Base-by-base conservation (phyloP, 805 yeast species). In the Starmerella khaoyaiensis region DNA sequence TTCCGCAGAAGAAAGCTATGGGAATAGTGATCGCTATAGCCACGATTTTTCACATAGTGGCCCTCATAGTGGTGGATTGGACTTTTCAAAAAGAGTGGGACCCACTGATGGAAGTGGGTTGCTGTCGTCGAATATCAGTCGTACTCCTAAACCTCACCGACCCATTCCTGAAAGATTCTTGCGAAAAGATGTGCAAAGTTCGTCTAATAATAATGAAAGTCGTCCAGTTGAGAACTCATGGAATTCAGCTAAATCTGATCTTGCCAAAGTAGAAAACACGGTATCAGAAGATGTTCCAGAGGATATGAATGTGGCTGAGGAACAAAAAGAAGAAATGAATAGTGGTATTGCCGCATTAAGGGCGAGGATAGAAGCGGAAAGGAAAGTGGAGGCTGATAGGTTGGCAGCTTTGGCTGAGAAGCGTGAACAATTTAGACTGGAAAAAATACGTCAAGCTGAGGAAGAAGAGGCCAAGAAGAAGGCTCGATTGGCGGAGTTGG, bases 251-350 rank as follows among this genome's bases (percentile, higher is more conserved):
- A n/a, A 11, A 11, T 23, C 26, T 11, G 26, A 11, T 23, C 12
- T 11, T 23, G 26, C 26, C 11, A n/a, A n/a, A n/a, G n/a, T n/a
- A n/a, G n/a, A n/a, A n/a, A n/a, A n/a, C n/a, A n/a, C n/a, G n/a
- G n/a, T n/a, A n/a, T n/a, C n/a, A n/a, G n/a, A 16, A 6, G 6
- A 10, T 15, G 29, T 8, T 18, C 29, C 18, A 7, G 31, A 16
- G 22, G 25, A 14, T 25, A 12, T 18, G 25, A 12, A 17, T 18
- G n/a, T 33, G 20, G 20, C 26, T n/a, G 32, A 16, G 11, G 37
- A 14, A 7, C 37, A 61, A 45, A 51, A 56, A 33, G 53, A 50
- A 30, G 40, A 44, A 18, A 61, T 61, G 66, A 41, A 45, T 18
- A 43, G 42, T 18, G 51, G 58, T 5, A 42, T 55, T 8, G 62